phyloP scores from a whole-genome alignment of 2,329 filamentous ascomycete genomes.

The Fusarium nodosum region DNA sequence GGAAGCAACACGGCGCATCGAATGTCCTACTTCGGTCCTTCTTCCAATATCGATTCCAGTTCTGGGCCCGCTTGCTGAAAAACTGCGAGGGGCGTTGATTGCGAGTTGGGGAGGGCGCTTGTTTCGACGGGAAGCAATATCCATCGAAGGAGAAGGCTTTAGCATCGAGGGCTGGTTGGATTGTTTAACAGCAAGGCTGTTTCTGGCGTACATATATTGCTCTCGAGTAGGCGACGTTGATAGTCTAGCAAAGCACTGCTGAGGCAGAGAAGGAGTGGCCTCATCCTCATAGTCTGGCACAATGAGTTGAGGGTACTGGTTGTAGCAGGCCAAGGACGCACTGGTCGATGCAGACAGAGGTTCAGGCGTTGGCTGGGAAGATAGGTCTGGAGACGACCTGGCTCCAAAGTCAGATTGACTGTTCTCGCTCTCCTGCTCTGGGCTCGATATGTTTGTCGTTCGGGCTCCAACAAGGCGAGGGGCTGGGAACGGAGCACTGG shows the following conservation, averaged over 20 bases:
- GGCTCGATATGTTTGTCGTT: conserved; percentile 31
- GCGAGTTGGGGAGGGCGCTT: conserved; percentile 62
- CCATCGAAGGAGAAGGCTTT: conserved; percentile 65
- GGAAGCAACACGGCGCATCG: conserved; percentile 68
- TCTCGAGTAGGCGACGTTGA: conserved; percentile 39
- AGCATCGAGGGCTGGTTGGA: conserved; percentile 51
- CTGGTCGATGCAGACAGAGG: conserved; percentile 26
- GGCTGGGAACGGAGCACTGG: conserved; percentile 58
- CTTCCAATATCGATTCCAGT: conserved; percentile 63
- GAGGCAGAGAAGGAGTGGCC: conserved; percentile 41
- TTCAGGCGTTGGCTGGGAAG: conserved; percentile 42
- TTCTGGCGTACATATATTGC: conserved; percentile 41
- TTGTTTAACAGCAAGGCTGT: conserved; percentile 34
- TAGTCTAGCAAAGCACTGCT: conserved; percentile 44
- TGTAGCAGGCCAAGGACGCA: conserved; percentile 30
- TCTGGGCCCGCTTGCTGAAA: conserved; percentile 60
- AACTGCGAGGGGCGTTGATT: conserved; percentile 61
- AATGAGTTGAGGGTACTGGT: conserved; percentile 46
- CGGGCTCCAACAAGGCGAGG: conserved; percentile 37
- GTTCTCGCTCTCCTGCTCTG: conserved; percentile 48
- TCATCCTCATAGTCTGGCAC: conserved; percentile 46
- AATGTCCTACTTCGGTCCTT: conserved; percentile 60
- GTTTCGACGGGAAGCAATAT: conserved; percentile 68
- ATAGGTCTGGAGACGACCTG: conserved; percentile 42
- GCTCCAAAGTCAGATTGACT: conserved; percentile 49